Conservation (phyloP, 139 green algal genomes). For the Chlamydomonas sp. region DNA sequence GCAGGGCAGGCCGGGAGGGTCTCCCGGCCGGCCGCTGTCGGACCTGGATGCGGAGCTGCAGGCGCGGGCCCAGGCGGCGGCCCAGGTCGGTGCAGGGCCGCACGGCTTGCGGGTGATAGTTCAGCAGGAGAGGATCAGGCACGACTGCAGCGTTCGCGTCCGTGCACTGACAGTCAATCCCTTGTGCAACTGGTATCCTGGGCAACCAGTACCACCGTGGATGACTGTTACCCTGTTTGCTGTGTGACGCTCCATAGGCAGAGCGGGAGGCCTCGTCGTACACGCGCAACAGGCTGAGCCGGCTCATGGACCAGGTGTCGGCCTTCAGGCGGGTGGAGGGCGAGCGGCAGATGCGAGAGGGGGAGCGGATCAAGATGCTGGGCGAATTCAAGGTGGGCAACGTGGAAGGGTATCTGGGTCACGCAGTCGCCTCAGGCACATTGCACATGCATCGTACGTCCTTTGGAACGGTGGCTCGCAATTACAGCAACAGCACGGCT, state of each 20-base stretch:
- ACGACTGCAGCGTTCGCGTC: no score
- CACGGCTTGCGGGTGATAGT: not conserved
- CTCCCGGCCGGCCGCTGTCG: not conserved
- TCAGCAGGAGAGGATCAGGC: not conserved
- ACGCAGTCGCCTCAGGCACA: not conserved
- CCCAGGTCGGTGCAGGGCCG: not conserved
- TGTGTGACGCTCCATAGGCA: not conserved
- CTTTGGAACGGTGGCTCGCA: not conserved
- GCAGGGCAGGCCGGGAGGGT: no score
- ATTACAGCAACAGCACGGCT: no score
- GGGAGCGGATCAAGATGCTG: conserved; percentile 19
- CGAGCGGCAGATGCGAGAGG: conserved; percentile 19
- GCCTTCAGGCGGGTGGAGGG: not conserved
- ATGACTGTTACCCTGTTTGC: not conserved
- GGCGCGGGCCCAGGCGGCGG: not conserved
- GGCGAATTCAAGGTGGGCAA: conserved; percentile 23
- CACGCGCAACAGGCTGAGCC: conserved; percentile 17
- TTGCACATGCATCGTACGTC: not conserved
- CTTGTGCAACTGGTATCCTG: no score
- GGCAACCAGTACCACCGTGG: no score
- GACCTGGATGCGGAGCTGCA: not conserved
- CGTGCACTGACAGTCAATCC: no score
- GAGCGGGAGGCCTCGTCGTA: not conserved
- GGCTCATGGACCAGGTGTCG: conserved; percentile 25
- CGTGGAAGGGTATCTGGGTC: not conserved